Percentiles rank a stretch among this genome's conserved stretches.
phyloP scores from a whole-genome alignment of 164 flowering plant genomes.

The Dillenia suffruticosa region DNA sequence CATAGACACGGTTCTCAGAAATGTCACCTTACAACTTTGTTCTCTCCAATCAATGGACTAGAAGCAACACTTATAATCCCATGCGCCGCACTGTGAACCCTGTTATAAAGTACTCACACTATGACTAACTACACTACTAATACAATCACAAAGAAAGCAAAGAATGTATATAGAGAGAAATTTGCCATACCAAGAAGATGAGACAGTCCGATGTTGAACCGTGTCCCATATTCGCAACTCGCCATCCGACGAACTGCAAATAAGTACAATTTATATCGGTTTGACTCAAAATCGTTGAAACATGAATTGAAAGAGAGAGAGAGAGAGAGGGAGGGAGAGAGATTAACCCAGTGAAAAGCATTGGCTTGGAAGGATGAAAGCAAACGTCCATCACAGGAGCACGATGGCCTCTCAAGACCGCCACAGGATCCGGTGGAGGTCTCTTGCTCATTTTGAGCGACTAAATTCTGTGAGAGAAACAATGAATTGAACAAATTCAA shows the following conservation, averaged over 20 bases:
- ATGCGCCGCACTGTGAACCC: conserved; percentile 83
- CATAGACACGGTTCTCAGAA: not conserved
- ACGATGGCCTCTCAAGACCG: conserved; percentile 84
- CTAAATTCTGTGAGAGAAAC: too few relatives aligned
- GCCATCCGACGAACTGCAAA: conserved; percentile 71
- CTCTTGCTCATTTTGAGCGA: conserved; percentile 38
- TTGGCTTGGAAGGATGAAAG: conserved; percentile 55
- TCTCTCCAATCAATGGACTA: conserved; percentile 49
- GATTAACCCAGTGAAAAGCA: conserved; percentile 61
- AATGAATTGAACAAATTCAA: too few relatives aligned
- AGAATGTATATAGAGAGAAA: not conserved
- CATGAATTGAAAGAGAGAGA: not conserved
- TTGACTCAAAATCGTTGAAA: not conserved
- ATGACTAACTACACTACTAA: not conserved
- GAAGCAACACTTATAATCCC: conserved; percentile 65
- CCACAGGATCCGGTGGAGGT: conserved; percentile 81
- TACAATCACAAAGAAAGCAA: not conserved
- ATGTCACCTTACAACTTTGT: conserved; percentile 67
- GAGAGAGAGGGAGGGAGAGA: not conserved
- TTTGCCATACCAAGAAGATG: conserved; percentile 68
- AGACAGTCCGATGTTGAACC: conserved; percentile 60
- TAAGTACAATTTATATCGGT: not conserved
- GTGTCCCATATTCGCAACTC: conserved; percentile 87
- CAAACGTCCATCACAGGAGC: conserved; percentile 77
- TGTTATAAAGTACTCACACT: conserved; percentile 16